A percentile compares a stretch with the other conserved stretches of the same genome.
Evolutionary conservation across 2,329 filamentous ascomycete species (phyloP).

Genomic region (Stemphylium vesicarium): DNA sequence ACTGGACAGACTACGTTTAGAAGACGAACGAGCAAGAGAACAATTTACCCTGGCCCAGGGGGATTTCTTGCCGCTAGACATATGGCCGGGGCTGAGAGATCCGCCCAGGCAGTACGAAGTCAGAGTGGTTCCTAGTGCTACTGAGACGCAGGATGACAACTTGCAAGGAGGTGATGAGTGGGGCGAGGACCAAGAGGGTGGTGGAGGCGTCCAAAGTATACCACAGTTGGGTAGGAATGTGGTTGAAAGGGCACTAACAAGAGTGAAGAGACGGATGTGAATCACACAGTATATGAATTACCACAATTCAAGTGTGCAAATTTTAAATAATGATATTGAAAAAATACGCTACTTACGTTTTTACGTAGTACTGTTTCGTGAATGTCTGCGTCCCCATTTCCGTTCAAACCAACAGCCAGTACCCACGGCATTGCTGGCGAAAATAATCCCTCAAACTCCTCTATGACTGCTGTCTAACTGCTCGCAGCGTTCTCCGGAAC

Average conservation of each 20-base stretch:
- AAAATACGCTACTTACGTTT: not conserved
- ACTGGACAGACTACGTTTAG: constrained; percentile 74
- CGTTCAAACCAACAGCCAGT: too few relatives aligned
- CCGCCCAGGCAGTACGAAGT: constrained; percentile 46
- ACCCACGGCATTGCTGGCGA: too few relatives aligned
- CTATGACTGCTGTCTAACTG: not conserved
- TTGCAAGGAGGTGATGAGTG: constrained; percentile 18
- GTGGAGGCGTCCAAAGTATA: constrained; percentile 37
- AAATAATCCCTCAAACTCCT: not conserved
- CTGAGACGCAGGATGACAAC: constrained; percentile 24
- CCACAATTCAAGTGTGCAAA: not conserved
- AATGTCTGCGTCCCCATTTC: not conserved
- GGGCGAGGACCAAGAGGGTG: constrained; percentile 18
- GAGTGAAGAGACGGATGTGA: constrained; percentile 47
- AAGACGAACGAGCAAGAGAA: constrained; percentile 75
- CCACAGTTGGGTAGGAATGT: constrained; percentile 44
- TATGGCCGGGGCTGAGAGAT: constrained; percentile 71
- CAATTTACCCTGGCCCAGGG: constrained; percentile 82
- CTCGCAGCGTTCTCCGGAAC: constrained; percentile 23
- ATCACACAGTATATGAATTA: too few relatives aligned
- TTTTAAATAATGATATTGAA: not conserved
- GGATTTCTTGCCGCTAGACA: constrained; percentile 83
- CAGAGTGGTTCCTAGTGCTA: constrained; percentile 23
- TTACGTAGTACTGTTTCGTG: not conserved
- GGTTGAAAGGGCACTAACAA: constrained; percentile 43